A percentile compares a stretch with the other conserved stretches of the same genome.
Evolutionary conservation across 202 grass and related monocot species (phyloP).

Genomic region (Eragrostis tef): DNA sequence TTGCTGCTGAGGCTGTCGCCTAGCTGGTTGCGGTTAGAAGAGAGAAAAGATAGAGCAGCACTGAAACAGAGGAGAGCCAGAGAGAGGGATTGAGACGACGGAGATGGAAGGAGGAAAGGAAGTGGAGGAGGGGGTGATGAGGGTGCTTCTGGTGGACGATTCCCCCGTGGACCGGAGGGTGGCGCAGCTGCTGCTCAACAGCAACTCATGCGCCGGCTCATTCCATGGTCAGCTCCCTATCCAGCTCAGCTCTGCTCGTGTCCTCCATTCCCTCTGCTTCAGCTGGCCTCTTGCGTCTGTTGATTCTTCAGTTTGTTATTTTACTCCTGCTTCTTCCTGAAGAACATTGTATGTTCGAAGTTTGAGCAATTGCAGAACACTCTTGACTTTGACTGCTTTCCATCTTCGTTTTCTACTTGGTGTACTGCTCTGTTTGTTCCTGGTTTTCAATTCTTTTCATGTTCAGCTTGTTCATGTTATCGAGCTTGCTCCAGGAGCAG

Average conservation of each 20-base stretch:
- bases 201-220: constrained; percentile 60
- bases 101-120: constrained; percentile 40
- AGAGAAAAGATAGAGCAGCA: neutral
- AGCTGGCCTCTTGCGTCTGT: neutral
- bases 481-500: neutral
- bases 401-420: neutral
- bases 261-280: neutral
- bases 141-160: constrained; percentile 96
- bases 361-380: neutral
- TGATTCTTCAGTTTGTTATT: neutral
- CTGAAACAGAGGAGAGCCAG: neutral
- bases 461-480: neutral
- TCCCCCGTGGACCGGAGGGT: constrained; percentile 88
- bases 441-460: neutral
- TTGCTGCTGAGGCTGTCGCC: neutral
- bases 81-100: neutral
- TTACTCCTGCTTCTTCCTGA: neutral
- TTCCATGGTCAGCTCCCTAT: constrained; percentile 46
- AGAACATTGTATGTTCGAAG: neutral
- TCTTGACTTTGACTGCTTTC: neutral
- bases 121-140: constrained; percentile 56
- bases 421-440: neutral
- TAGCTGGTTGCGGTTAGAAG: neutral
- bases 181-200: constrained; percentile 76
- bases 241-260: neutral